These are phyloP conservation scores for Rauvolfia tetraphylla DNA, from an alignment of 257 asterid genomes.

Conservation along the genomic window DNA sequence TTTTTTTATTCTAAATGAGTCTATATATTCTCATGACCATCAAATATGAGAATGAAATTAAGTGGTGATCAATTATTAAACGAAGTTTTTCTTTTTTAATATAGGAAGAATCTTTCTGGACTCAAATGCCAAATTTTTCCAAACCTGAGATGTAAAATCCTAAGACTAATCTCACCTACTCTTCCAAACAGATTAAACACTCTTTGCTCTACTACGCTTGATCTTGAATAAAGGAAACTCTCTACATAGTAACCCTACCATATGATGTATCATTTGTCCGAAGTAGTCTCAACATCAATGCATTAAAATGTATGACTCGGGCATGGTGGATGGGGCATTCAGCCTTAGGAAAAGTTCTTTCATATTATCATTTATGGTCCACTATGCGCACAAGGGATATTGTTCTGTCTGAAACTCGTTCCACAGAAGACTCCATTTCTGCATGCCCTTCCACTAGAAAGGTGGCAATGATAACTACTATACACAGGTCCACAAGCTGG, in stretches of 20 bases:
- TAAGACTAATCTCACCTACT: too few species aligned
- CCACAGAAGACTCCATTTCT: not conserved
- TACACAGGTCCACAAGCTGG: not conserved
- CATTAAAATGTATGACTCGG: not conserved
- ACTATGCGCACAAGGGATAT: slow-evolving; percentile 8
- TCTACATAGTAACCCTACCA: not conserved
- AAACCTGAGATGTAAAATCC: too few species aligned
- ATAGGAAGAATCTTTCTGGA: too few species aligned
- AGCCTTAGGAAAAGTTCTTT: not conserved
- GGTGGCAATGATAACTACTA: not conserved
- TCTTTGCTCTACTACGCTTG: not conserved
- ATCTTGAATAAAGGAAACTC: not conserved
- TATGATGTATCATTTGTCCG: not conserved
- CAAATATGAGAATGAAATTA: not conserved
- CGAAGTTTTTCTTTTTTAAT: too few species aligned
- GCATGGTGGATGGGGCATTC: slow-evolving; percentile 1
- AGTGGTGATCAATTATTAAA: too few species aligned
- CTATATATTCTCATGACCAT: too few species aligned
- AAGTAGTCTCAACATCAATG: slow-evolving; percentile 7
- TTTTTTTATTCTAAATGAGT: too few species aligned
- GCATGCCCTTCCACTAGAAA: not conserved
- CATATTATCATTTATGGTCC: too few species aligned
- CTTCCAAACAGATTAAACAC: too few species aligned
- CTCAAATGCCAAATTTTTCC: too few species aligned
- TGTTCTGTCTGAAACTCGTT: not conserved